These are phyloP conservation scores for Verticillium tricorpus DNA, from an alignment of 2,329 filamentous ascomycete species.

Conservation along the genomic window DNA sequence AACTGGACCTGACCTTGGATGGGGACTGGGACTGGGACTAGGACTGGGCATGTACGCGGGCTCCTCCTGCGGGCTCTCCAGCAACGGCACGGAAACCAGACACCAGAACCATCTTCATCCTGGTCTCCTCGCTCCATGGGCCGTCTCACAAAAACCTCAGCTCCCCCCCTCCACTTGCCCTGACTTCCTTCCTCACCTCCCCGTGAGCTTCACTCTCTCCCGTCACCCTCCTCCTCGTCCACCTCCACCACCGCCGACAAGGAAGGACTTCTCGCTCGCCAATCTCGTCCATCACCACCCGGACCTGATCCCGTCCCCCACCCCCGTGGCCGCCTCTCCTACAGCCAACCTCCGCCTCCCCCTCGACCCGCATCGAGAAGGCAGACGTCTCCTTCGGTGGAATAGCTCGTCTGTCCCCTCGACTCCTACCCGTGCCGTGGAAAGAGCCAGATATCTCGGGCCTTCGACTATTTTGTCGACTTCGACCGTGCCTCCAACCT, in stretches of 20 bases:
- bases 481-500: not conserved
- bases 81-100: not conserved
- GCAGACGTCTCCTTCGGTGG: conserved; percentile 1
- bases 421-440: not conserved
- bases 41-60: not conserved
- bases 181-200: not conserved
- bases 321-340: conserved; percentile 1
- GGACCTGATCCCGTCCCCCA: not conserved
- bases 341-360: conserved; percentile 1
- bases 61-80: not conserved
- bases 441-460: not conserved
- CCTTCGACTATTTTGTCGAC: not conserved
- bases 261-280: not conserved
- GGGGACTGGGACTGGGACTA: not conserved
- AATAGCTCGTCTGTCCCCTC: not conserved
- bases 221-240: not conserved
- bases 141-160: conserved; percentile 5
- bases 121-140: conserved; percentile 1
- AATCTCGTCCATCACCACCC: not conserved
- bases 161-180: not conserved
- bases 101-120: conserved; percentile 3
- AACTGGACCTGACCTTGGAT: not conserved
- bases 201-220: conserved; percentile 1
- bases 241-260: not conserved
- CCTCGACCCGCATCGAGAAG: not conserved